Percentiles rank a stretch among this genome's conserved stretches.
These are phyloP conservation scores for Aspergillus candidus DNA, from an alignment of 2,329 filamentous ascomycete genomes.

Conservation along the genomic window DNA sequence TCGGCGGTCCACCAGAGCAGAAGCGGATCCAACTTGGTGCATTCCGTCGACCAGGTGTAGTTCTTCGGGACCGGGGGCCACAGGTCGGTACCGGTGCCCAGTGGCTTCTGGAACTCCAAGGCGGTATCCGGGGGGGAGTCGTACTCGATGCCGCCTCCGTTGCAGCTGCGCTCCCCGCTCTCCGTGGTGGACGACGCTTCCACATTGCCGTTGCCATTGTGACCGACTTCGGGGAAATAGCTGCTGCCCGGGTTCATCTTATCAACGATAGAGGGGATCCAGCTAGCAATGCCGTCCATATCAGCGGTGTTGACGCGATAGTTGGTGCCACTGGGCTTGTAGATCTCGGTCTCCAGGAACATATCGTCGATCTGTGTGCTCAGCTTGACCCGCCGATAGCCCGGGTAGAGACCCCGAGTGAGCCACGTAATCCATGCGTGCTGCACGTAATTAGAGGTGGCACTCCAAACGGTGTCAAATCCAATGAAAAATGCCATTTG, in stretches of 20 bases:
- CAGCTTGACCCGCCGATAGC: constrained; percentile 51
- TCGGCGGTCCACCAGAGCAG: constrained; percentile 50
- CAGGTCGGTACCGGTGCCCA: constrained; percentile 45
- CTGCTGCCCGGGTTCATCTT: constrained; percentile 48
- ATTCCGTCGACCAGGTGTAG: constrained; percentile 47
- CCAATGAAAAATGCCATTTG: constrained; percentile 58
- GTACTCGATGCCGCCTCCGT: constrained; percentile 42
- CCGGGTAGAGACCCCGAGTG: constrained; percentile 52
- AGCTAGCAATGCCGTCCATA: constrained; percentile 42
- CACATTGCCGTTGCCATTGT: constrained; percentile 53
- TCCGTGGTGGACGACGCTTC: constrained; percentile 27
- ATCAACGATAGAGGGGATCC: constrained; percentile 34
- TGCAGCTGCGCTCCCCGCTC: constrained; percentile 22
- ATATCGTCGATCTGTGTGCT: constrained; percentile 59
- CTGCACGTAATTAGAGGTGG: constrained; percentile 53
- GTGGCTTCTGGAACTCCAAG: constrained; percentile 46
- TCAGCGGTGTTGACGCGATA: constrained; percentile 49
- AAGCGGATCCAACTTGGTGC: constrained; percentile 47
- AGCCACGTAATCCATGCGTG: constrained; percentile 60
- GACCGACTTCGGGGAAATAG: constrained; percentile 50
- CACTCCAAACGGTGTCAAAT: constrained; percentile 48
- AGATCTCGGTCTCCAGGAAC: constrained; percentile 50
- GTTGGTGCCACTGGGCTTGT: constrained; percentile 41
- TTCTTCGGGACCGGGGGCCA: constrained; percentile 43
- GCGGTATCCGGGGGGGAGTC: constrained; percentile 41